Evolutionary conservation across 345 rosid genomes (phyloP), one percentile per base, ranked within the genome.

Genomic region (Fremontodendron californicum): DNA sequence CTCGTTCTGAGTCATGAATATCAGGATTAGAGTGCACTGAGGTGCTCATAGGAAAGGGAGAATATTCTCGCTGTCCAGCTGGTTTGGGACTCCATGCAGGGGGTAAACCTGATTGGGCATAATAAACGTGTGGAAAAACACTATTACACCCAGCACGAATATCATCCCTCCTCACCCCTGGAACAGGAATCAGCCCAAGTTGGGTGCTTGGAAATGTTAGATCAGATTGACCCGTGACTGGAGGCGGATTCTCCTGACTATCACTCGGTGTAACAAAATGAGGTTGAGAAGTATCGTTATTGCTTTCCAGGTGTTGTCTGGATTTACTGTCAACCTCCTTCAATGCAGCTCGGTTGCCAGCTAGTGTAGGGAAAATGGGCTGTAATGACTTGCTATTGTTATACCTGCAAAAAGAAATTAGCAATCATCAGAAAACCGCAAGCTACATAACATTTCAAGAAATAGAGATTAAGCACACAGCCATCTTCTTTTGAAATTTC

Each of bases 321-420:
- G 89, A 80, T 72, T 86, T 85, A 3, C 70, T 80, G 31, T 83
- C 66, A 39, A 81, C 79, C 72, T 79, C 82, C 76, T 78, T 89
- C 61, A 82, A 76, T 40, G 73, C 86, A 3, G 57, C 31, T 62
- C 43, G 75, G 45, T 80, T 81, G 78, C 85, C 74, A 13, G 78
- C 68, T 64, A 77, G 79, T 62, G 75, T 46, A 71, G 84, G 83
- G 58, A 77, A 81, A 6, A 71, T 65, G 12, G 82, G 76, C 67
- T 85, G 86, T 67, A 75, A 39, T 48, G 71, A 58, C 83, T 84
- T 84, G 49, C 84, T 76, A 35, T 74, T 85, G 52, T 75, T 83
- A 79, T 87, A 88, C 86, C 96, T 91, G 84, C 27, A n/a, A n/a
- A n/a, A n/a, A n/a, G n/a, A n/a, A n/a, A n/a, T n/a, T n/a, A n/a